phyloP scores from a whole-genome alignment of 768 basidiomycete genomes.

The Suillus subaureus region DNA sequence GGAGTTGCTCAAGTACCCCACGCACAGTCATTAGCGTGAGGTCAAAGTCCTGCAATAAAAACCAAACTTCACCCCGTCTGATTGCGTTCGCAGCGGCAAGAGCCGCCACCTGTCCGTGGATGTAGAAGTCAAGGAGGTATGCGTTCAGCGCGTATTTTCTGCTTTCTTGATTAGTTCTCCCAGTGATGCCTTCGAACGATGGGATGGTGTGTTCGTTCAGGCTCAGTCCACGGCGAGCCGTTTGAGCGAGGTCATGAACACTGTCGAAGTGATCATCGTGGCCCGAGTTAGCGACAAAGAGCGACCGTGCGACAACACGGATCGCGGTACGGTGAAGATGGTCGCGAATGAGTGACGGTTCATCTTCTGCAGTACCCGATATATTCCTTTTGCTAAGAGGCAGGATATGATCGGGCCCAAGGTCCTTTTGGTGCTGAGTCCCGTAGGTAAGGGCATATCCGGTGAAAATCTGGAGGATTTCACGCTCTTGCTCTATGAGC shows the following conservation, averaged over 20 bases:
- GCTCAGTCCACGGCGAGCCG: slow-evolving; percentile 53
- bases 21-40: slow-evolving; percentile 53
- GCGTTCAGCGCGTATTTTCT: slow-evolving; percentile 52
- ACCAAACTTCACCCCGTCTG: slow-evolving; percentile 67
- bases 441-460: slow-evolving; percentile 57
- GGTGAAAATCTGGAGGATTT: slow-evolving; percentile 55
- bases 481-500: slow-evolving; percentile 48
- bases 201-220: slow-evolving; percentile 65
- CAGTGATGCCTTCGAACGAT: slow-evolving; percentile 43
- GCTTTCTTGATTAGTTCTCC: slow-evolving; percentile 20
- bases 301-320: slow-evolving; percentile 49
- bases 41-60: slow-evolving; percentile 57
- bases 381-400: slow-evolving; percentile 47
- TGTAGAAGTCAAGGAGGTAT: slow-evolving; percentile 69
- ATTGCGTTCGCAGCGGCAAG: slow-evolving; percentile 58
- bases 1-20: slow-evolving; percentile 50
- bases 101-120: slow-evolving; percentile 57
- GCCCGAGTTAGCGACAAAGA: slow-evolving; percentile 70
- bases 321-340: slow-evolving; percentile 43
- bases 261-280: slow-evolving; percentile 56
- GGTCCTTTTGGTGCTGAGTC: slow-evolving; percentile 34
- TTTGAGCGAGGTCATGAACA: slow-evolving; percentile 53
- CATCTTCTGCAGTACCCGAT: slow-evolving; percentile 16
- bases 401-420: slow-evolving; percentile 48
- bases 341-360: slow-evolving; percentile 13